Evolutionary conservation across 768 basidiomycete genomes (phyloP).

Genomic region (Lactifluus piperatus): DNA sequence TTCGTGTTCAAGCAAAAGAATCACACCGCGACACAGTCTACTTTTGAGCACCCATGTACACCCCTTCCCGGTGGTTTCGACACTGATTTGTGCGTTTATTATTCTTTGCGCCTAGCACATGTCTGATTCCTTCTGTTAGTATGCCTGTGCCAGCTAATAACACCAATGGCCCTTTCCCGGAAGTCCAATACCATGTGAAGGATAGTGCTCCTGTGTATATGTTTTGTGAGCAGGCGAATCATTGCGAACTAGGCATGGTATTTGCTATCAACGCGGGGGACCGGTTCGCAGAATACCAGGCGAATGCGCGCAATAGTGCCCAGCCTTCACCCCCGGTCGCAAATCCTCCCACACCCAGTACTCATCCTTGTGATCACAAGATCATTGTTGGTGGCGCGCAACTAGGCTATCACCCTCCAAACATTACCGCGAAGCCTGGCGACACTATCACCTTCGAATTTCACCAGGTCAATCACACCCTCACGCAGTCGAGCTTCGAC

Average conservation of each 20-base stretch:
- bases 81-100: conserved; percentile 43
- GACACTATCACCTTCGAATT: conserved; percentile 36
- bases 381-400: conserved; percentile 26
- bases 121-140: conserved; percentile 29
- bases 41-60: conserved; percentile 41
- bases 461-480: conserved; percentile 33
- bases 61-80: conserved; percentile 41
- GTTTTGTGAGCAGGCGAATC: conserved; percentile 46
- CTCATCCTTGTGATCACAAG: too few relatives aligned
- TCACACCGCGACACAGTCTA: conserved; percentile 49
- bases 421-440: conserved; percentile 30
- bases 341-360: too few relatives aligned
- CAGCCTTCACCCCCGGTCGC: too few relatives aligned
- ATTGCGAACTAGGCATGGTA: conserved; percentile 57
- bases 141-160: conserved; percentile 37
- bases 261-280: conserved; percentile 54
- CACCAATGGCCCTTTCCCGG: conserved; percentile 36
- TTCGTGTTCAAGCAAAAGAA: conserved; percentile 52
- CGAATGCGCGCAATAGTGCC: conserved; percentile 34
- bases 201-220: conserved; percentile 46
- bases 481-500: conserved; percentile 31
- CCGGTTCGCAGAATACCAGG: conserved; percentile 46
- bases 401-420: conserved; percentile 28
- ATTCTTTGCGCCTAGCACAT: neutral
- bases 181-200: conserved; percentile 34